phyloP scores from a whole-genome alignment of 352 stramenopile species.

The Phytophthora litchii region DNA sequence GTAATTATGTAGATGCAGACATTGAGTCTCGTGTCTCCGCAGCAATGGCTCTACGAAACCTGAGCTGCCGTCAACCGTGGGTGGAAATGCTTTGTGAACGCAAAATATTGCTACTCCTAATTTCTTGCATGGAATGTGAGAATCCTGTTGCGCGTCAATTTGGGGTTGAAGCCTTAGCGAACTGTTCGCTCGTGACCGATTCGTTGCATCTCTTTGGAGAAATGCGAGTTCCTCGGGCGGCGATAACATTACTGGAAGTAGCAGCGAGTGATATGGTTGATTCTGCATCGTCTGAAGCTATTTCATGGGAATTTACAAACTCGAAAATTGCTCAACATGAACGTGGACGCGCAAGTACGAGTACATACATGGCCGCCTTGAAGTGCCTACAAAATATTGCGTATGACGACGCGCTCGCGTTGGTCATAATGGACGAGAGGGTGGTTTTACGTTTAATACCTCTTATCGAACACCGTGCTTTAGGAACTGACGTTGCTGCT shows the following conservation, averaged over 20 bases:
- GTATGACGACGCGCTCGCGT: constrained; percentile 60
- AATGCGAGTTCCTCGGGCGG: constrained; percentile 55
- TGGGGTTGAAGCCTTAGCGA: constrained; percentile 66
- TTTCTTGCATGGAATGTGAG: constrained; percentile 56
- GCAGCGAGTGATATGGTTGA: constrained; percentile 13
- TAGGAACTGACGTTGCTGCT: constrained; percentile 45
- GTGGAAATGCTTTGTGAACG: constrained; percentile 84
- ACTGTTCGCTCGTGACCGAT: constrained; percentile 79
- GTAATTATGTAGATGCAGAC: constrained; percentile 74
- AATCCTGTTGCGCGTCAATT: constrained; percentile 69
- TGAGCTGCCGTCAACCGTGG: constrained; percentile 75
- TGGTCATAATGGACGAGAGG: constrained; percentile 62
- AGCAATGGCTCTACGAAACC: constrained; percentile 75
- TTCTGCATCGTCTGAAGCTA: not conserved
- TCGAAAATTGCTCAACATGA: not conserved
- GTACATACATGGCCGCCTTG: constrained; percentile 63
- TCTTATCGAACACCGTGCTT: constrained; percentile 50
- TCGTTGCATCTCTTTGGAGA: constrained; percentile 77
- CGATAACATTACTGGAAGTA: constrained; percentile 58
- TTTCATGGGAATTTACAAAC: constrained; percentile 23
- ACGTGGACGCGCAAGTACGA: not conserved
- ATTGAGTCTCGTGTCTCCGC: constrained; percentile 70
- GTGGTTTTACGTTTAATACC: constrained; percentile 46
- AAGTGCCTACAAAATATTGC: constrained; percentile 76
- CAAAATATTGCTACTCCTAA: constrained; percentile 65